These are phyloP conservation scores for Trypanosoma platydactyli DNA, from an alignment of 208 protist genomes.

Conservation along the genomic window DNA sequence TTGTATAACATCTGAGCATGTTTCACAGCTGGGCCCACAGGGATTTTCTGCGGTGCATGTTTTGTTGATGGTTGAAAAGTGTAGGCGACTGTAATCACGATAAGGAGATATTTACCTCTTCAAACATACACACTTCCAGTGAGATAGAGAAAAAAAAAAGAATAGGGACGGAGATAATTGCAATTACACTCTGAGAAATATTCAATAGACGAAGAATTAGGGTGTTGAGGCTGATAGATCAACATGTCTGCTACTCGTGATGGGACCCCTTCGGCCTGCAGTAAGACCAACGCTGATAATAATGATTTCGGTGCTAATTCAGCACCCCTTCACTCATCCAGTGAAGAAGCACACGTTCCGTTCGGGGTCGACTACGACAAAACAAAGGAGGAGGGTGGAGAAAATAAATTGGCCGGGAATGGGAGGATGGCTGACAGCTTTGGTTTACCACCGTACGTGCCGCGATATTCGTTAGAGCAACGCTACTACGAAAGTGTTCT, in stretches of 20 bases:
- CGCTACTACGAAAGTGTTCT: constrained; percentile 28
- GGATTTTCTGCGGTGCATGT: neutral
- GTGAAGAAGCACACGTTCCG: too few species aligned
- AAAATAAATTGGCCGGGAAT: neutral
- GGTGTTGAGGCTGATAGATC: neutral
- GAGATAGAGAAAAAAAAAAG: too few species aligned
- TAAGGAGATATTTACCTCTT: too few species aligned
- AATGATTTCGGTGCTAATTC: neutral
- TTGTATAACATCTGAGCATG: too few species aligned
- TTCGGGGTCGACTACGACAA: neutral
- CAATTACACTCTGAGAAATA: constrained; percentile 2
- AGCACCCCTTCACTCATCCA: neutral
- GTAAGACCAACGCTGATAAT: neutral
- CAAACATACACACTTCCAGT: too few species aligned
- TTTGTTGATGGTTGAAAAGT: neutral
- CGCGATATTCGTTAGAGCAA: constrained; percentile 36
- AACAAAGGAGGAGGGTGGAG: too few species aligned
- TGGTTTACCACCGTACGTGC: constrained; percentile 59
- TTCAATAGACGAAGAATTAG: constrained; percentile 15
- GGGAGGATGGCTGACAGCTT: constrained; percentile 44
- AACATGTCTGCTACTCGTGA: neutral
- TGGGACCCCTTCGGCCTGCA: too few species aligned
- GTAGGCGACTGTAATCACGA: neutral
- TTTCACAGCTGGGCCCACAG: too few species aligned
- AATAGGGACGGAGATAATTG: neutral